Percentiles rank a stretch among this genome's conserved stretches.
Evolutionary conservation across 1,284 basidiomycete genomes (phyloP).

Genomic region (Austroboletus novae-zelandiae): DNA sequence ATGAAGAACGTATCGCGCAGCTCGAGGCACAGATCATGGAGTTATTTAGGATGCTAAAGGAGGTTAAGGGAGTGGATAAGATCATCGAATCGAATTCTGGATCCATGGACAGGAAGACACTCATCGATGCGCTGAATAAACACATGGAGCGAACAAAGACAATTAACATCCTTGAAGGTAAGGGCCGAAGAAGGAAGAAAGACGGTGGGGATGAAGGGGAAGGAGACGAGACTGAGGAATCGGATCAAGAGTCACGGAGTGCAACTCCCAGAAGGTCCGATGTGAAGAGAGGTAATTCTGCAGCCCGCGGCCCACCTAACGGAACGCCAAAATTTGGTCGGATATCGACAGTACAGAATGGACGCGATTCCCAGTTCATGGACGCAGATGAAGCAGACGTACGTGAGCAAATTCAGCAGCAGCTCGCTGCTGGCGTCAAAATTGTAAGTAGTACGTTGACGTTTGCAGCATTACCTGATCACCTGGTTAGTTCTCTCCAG

Average conservation of each 20-base stretch:
- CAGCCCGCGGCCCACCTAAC: conserved; percentile 34
- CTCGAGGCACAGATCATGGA: conserved; percentile 93
- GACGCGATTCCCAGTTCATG: conserved; percentile 80
- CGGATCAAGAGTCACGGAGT: conserved; percentile 44
- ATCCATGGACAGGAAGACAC: conserved; percentile 73
- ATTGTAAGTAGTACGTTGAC: conserved; percentile 46
- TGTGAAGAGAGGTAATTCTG: conserved; percentile 38
- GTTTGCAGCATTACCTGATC: conserved; percentile 11
- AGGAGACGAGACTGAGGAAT: conserved; percentile 40
- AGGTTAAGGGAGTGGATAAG: conserved; percentile 74
- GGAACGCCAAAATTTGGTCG: conserved; percentile 28
- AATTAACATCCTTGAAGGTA: conserved; percentile 82
- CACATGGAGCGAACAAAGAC: conserved; percentile 86
- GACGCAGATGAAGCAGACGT: conserved; percentile 89
- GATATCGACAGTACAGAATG: conserved; percentile 47
- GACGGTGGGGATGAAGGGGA: conserved; percentile 35
- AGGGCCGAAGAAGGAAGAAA: conserved; percentile 40
- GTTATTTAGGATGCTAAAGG: conserved; percentile 89
- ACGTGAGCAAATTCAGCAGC: conserved; percentile 80
- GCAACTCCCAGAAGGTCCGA: conserved; percentile 52
- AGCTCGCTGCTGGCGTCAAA: conserved; percentile 71
- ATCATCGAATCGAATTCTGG: conserved; percentile 62
- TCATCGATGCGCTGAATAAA: conserved; percentile 80
- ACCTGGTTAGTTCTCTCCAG: conserved; percentile 44
- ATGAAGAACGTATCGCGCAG: conserved; percentile 86